Conservation (phyloP, 2,329 filamentous ascomycete genomes). For the Hypoxylon sp. region DNA sequence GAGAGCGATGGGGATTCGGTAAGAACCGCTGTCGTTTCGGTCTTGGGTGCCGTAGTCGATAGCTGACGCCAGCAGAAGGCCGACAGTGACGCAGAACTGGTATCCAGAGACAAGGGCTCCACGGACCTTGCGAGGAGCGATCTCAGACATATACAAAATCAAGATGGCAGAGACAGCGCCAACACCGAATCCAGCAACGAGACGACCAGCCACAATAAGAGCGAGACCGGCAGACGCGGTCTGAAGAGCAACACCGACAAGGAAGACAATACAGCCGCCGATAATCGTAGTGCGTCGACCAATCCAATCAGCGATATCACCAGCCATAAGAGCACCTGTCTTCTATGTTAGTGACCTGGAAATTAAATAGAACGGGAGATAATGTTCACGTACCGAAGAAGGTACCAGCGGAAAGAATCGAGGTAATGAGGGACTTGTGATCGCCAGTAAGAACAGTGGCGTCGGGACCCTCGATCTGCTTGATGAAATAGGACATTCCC, state of each 20-base stretch:
- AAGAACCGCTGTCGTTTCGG: constrained; percentile 74
- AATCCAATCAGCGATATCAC: constrained; percentile 81
- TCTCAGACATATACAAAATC: constrained; percentile 91
- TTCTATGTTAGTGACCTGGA: constrained; percentile 3
- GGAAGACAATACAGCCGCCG: constrained; percentile 79
- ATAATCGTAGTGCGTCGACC: constrained; percentile 82
- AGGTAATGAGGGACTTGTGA: constrained; percentile 74
- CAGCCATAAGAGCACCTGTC: constrained; percentile 77
- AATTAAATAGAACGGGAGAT: background rate
- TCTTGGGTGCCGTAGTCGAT: constrained; percentile 80
- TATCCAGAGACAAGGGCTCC: constrained; percentile 86
- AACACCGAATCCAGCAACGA: constrained; percentile 83
- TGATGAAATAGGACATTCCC: constrained; percentile 57
- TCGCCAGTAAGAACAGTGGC: constrained; percentile 57
- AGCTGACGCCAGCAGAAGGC: constrained; percentile 78
- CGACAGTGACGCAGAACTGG: constrained; percentile 87
- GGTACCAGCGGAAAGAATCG: constrained; percentile 82
- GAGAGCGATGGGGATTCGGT: constrained; percentile 84
- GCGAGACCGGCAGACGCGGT: constrained; percentile 70
- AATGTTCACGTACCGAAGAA: constrained; percentile 72
- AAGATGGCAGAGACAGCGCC: constrained; percentile 86
- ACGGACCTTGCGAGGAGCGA: constrained; percentile 80
- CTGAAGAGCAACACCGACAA: constrained; percentile 77
- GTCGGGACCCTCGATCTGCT: constrained; percentile 54
- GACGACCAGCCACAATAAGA: constrained; percentile 79